Evolutionary conservation across 2,329 filamentous ascomycete genomes (phyloP).

Genomic region (Blastomyces percursus): DNA sequence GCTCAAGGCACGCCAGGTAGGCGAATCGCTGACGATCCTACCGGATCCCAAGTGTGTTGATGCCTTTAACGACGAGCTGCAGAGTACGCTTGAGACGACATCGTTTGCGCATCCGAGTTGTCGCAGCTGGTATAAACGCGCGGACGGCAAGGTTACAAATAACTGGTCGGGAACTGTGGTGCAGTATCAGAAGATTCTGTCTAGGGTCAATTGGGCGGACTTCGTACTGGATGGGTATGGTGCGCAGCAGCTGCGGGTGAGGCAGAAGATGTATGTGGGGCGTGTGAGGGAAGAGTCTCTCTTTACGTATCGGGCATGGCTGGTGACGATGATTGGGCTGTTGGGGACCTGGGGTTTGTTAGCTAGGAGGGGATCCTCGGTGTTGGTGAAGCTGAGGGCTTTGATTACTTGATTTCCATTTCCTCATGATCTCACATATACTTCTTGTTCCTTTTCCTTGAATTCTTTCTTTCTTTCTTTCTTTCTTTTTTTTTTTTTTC

Average conservation of each 20-base stretch:
- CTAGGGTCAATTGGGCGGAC: conserved; percentile 21
- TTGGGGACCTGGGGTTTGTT: neutral
- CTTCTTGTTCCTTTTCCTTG: too few relatives aligned
- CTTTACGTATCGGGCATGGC: conserved; percentile 18
- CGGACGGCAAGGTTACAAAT: conserved; percentile 45
- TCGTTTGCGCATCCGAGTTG: conserved; percentile 47
- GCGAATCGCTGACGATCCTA: conserved; percentile 35
- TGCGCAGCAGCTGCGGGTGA: conserved; percentile 10
- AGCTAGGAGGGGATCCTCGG: neutral
- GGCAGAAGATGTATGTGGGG: conserved; percentile 13
- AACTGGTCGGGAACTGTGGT: conserved; percentile 47
- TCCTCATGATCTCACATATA: too few relatives aligned
- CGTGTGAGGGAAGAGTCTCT: conserved; percentile 27
- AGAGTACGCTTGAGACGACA: conserved; percentile 33
- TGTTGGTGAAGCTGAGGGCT: neutral
- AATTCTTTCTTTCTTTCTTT: neutral
- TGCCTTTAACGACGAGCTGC: conserved; percentile 39
- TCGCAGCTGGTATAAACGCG: conserved; percentile 47
- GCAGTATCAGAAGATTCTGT: conserved; percentile 42
- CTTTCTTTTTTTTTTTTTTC: neutral
- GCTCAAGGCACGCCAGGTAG: conserved; percentile 34
- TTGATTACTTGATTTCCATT: neutral
- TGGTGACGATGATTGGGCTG: neutral
- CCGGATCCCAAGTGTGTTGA: conserved; percentile 33
- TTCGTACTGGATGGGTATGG: conserved; percentile 17